These are phyloP conservation scores for Asterochloris erici DNA, from an alignment of 139 green algal genomes.

Conservation along the genomic window DNA sequence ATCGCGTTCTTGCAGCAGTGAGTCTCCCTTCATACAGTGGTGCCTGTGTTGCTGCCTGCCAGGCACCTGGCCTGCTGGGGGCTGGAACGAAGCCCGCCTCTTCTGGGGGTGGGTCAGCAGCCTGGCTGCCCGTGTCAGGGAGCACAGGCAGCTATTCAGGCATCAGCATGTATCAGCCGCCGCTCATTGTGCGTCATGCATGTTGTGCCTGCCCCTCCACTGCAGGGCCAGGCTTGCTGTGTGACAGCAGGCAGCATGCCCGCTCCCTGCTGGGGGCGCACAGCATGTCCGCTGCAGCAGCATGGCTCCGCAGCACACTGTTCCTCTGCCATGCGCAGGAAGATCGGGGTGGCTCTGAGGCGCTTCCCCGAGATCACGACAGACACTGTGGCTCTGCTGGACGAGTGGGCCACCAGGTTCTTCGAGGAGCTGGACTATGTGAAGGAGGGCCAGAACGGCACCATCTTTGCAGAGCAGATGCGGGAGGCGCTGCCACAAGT, in stretches of 20 bases:
- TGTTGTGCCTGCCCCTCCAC: neutral
- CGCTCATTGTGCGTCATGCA: neutral
- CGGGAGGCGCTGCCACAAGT: constrained; percentile 89
- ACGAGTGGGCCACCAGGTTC: constrained; percentile 96
- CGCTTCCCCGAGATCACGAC: constrained; percentile 52
- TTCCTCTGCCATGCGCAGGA: constrained; percentile 6
- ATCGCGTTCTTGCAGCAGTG: too few species aligned
- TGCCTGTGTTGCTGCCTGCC: neutral
- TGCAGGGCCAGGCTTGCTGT: neutral
- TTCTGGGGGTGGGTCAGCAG: too few species aligned
- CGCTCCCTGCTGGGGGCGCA: neutral
- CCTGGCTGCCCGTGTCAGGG: too few species aligned
- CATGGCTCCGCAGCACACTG: neutral
- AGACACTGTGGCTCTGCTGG: constrained; percentile 93
- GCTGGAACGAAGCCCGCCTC: too few species aligned
- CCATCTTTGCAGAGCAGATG: constrained; percentile 85
- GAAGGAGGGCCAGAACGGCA: constrained; percentile 85
- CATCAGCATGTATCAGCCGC: too few species aligned
- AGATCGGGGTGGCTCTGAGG: constrained; percentile 61
- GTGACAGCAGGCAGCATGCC: neutral
- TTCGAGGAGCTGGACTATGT: constrained; percentile 99
- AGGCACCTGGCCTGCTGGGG: neutral
- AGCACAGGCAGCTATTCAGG: too few species aligned
- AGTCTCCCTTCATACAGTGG: neutral
- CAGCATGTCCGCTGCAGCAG: neutral